A percentile compares a stretch with the other conserved stretches of the same genome.
These are phyloP conservation scores for Ceratocystiopsis sp. DNA, from an alignment of 2,329 filamentous ascomycete genomes.

Conservation along the genomic window DNA sequence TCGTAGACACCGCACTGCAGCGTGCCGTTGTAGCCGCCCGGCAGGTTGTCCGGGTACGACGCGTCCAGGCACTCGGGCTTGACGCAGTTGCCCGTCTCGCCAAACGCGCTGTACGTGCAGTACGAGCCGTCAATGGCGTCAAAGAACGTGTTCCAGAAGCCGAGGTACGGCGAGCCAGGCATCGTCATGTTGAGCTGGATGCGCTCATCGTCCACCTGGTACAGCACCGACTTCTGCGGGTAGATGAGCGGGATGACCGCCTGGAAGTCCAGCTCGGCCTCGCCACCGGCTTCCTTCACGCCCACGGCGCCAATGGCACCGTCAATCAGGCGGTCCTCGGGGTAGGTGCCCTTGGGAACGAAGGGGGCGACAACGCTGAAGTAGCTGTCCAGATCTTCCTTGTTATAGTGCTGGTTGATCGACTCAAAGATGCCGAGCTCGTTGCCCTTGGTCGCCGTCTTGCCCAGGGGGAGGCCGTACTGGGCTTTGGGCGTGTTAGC, in stretches of 20 bases:
- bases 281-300: constrained; percentile 9
- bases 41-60: constrained; percentile 26
- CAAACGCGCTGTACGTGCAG: constrained; percentile 29
- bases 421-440: constrained; percentile 14
- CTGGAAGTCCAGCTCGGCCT: constrained; percentile 31
- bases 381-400: constrained; percentile 12
- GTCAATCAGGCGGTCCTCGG: constrained; percentile 12
- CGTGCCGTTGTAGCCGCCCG: constrained; percentile 29
- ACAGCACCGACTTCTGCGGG: constrained; percentile 25
- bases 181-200: constrained; percentile 13
- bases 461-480: constrained; percentile 12
- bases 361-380: constrained; percentile 6
- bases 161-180: constrained; percentile 6
- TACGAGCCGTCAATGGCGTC: constrained; percentile 33
- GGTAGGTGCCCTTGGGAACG: constrained; percentile 15
- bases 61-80: constrained; percentile 25
- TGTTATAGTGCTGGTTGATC: constrained; percentile 13
- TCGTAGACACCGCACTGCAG: constrained; percentile 21
- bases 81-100: constrained; percentile 25
- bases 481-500: constrained; percentile 6
- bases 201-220: constrained; percentile 15
- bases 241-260: constrained; percentile 31
- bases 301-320: constrained; percentile 10
- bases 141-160: constrained; percentile 21
- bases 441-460: constrained; percentile 8